These are phyloP conservation scores for Pterocarpus santalinus DNA, from an alignment of 306 rosid genomes.

Conservation along the genomic window DNA sequence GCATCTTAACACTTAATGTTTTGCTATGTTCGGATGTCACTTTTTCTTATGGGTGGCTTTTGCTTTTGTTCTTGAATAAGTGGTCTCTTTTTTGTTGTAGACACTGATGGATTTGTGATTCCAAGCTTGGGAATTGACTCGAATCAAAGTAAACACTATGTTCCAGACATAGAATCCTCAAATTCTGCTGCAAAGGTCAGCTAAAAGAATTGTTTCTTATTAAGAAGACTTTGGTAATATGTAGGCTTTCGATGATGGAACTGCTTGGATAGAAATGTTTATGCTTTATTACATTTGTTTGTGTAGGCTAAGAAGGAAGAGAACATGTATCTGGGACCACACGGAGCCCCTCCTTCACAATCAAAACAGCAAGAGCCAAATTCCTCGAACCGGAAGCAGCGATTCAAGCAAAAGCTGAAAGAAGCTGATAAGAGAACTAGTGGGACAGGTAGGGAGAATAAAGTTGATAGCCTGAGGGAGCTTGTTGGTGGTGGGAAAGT, in stretches of 20 bases:
- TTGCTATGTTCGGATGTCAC: constrained; percentile 3
- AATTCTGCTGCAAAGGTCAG: constrained; percentile 76
- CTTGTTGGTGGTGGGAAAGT: constrained; percentile 83
- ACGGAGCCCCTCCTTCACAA: constrained; percentile 89
- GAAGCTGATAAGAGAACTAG: constrained; percentile 82
- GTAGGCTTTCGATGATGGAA: constrained; percentile 11
- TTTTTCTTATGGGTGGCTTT: neutral
- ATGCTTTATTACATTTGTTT: constrained; percentile 31
- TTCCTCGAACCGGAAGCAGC: constrained; percentile 72
- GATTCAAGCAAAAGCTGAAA: constrained; percentile 84
- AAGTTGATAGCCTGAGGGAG: constrained; percentile 84
- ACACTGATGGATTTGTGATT: constrained; percentile 95
- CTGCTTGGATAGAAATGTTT: constrained; percentile 6
- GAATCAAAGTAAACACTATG: constrained; percentile 54
- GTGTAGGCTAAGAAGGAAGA: constrained; percentile 75
- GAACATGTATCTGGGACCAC: constrained; percentile 90
- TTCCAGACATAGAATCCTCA: constrained; percentile 62
- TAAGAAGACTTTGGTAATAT: neutral
- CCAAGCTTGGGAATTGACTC: constrained; percentile 87
- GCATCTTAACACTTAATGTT: neutral
- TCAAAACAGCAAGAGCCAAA: constrained; percentile 77
- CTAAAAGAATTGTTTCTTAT: constrained; percentile 13
- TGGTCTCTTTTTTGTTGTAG: constrained; percentile 54
- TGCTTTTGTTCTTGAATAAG: constrained; percentile 12
- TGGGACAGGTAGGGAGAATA: constrained; percentile 83